These are phyloP conservation scores for Litsea cubeba DNA, from an alignment of 164 flowering plant genomes.

Conservation along the genomic window DNA sequence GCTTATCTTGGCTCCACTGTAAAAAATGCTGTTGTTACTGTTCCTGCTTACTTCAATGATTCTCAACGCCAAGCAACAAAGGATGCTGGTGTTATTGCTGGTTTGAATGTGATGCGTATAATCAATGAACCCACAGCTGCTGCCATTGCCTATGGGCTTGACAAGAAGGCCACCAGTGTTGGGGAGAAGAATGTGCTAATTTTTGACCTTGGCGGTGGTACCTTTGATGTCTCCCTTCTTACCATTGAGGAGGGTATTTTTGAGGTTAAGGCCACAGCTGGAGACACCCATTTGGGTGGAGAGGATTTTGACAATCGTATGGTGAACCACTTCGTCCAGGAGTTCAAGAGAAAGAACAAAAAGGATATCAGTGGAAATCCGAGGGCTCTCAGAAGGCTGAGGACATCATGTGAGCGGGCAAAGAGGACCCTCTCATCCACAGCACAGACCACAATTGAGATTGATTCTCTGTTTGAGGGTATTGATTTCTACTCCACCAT, in stretches of 20 bases:
- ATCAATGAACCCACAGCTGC: slow-evolving; percentile 73
- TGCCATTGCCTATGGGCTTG: slow-evolving; percentile 68
- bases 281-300: slow-evolving; percentile 58
- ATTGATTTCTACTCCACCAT: slow-evolving; percentile 60
- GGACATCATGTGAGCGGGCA: slow-evolving; percentile 59
- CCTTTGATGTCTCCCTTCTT: slow-evolving; percentile 62
- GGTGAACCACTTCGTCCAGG: slow-evolving; percentile 62
- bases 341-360: slow-evolving; percentile 65
- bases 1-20: slow-evolving; percentile 51
- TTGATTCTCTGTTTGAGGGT: slow-evolving; percentile 58
- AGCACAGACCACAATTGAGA: slow-evolving; percentile 55
- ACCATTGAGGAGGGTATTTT: slow-evolving; percentile 69
- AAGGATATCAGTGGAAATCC: slow-evolving; percentile 64
- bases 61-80: slow-evolving; percentile 75
- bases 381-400: slow-evolving; percentile 56
- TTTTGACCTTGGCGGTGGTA: slow-evolving; percentile 70
- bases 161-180: slow-evolving; percentile 54
- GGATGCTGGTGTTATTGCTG: slow-evolving; percentile 75
- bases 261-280: slow-evolving; percentile 64
- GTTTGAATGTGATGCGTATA: slow-evolving; percentile 60
- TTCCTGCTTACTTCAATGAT: slow-evolving; percentile 68
- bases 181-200: slow-evolving; percentile 70
- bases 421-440: slow-evolving; percentile 64
- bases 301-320: slow-evolving; percentile 65
- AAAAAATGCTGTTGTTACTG: slow-evolving; percentile 67